phyloP scores from a whole-genome alignment of 495 filamentous ascomycete species.

The Hyaloscypha hepaticicola region DNA sequence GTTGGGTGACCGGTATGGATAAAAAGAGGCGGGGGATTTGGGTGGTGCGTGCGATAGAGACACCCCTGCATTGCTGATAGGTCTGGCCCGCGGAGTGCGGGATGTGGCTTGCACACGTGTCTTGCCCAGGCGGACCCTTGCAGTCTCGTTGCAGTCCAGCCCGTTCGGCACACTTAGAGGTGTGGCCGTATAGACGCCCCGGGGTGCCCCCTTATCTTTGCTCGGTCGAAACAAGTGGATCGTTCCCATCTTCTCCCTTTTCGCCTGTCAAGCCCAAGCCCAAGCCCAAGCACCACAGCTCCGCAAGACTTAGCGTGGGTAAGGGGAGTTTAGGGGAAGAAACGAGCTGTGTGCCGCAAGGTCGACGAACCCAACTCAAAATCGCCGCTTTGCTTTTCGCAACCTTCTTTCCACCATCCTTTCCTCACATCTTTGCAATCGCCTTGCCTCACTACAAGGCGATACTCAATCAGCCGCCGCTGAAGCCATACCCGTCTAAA shows the following conservation, averaged over 20 bases:
- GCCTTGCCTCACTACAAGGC: not conserved
- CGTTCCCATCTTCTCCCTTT: not conserved
- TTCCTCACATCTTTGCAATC: not conserved
- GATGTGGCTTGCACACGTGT: not conserved
- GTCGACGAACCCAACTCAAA: not conserved
- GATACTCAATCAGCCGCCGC: not conserved
- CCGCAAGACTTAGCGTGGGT: not conserved
- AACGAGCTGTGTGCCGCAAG: not conserved
- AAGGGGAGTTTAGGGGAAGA: slow-evolving; percentile 1
- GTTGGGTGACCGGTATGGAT: not conserved
- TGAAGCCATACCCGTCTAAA: not conserved
- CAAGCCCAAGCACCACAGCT: not conserved
- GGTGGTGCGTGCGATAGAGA: not conserved
- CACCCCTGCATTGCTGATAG: not conserved
- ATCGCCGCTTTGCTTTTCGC: slow-evolving; percentile 1
- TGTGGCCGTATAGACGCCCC: not conserved
- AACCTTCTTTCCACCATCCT: not conserved
- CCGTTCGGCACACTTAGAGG: too few species aligned
- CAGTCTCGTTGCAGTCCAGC: too few species aligned
- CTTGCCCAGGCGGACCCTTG: not conserved
- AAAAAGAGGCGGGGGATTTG: not conserved
- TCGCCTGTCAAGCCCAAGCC: not conserved
- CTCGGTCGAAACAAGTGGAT: not conserved
- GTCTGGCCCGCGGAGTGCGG: not conserved
- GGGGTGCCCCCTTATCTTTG: too few species aligned